Evolutionary conservation across 371 early-diverging fungal species (phyloP).

Genomic region (Syncephalastrum monosporum): DNA sequence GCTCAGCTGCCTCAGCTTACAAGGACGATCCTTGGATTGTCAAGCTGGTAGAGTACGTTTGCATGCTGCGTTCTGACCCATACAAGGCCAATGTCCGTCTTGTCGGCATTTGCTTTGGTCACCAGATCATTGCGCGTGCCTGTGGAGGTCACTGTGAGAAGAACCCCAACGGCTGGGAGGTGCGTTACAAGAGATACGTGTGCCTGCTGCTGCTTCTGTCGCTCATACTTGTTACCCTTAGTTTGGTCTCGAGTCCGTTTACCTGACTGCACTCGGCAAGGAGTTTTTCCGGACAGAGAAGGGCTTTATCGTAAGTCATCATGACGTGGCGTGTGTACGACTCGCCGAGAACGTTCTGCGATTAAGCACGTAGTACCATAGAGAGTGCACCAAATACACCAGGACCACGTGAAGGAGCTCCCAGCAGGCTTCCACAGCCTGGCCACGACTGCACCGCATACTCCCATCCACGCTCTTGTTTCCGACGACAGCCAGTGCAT

Average conservation of each 20-base stretch:
- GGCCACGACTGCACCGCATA: constrained; percentile 45
- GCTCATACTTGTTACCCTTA: constrained; percentile 12
- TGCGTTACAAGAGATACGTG: constrained; percentile 14
- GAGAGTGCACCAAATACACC: constrained; percentile 67
- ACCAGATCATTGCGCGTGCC: constrained; percentile 73
- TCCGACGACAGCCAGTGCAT: constrained; percentile 56
- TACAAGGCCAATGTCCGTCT: constrained; percentile 16
- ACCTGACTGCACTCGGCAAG: constrained; percentile 40
- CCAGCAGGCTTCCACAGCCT: constrained; percentile 54
- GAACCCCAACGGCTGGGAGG: constrained; percentile 73
- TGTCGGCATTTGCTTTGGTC: constrained; percentile 78
- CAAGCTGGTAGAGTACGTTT: constrained; percentile 52
- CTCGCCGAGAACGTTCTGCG: not conserved
- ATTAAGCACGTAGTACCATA: constrained; percentile 11
- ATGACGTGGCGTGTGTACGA: too few species aligned
- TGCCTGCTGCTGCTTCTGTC: not conserved
- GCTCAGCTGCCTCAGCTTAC: constrained; percentile 37
- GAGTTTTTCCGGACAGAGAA: constrained; percentile 34
- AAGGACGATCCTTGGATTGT: constrained; percentile 63
- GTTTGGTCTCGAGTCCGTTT: constrained; percentile 42
- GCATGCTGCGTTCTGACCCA: constrained; percentile 15
- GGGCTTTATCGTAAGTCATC: constrained; percentile 18
- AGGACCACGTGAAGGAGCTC: constrained; percentile 59
- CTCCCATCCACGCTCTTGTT: constrained; percentile 45
- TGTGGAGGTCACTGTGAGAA: constrained; percentile 54